Evolutionary conservation across 1,284 basidiomycete genomes (phyloP), one percentile per base, ranked within the genome.

Genomic region (Melampsora abietis-canadensis): DNA sequence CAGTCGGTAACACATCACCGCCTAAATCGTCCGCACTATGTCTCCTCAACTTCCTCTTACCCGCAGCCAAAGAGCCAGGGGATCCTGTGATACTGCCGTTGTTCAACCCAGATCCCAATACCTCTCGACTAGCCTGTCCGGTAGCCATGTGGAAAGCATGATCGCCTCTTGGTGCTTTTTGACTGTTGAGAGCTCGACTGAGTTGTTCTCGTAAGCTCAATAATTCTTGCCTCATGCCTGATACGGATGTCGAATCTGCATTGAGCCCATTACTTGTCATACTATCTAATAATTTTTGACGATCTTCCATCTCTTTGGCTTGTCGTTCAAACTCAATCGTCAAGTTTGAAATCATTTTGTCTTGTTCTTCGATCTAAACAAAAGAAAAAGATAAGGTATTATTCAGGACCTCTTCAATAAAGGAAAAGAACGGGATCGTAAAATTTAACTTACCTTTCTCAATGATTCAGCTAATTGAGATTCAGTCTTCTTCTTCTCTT

Each of bases 151-250:
- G 76, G 88, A 89, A 66, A 91, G 84, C 40, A 85, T 85, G 65
- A 90, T 89, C 24, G 87, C 87, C 65, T 14, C 72, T 48, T 34
- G 80, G 91, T 37, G 78, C 78, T 67, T 82, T 82, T 92, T 92
- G 78, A 94, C 86, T 5, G 95, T 92, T 80, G 93, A 75, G 93
- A 24, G 94, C 90, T 37, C 96, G 88, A 80, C 94, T 94, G 77
- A 98, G 88, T 82, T 98, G 95, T 81, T 98, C 96, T 76, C 93
- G 91, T 66, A 98, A 85, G 77, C 85, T 89, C 82, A 90, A 89
- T 77, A 98, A 89, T 85, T 99, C 96, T 78, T 88, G 90, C 82
- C 96, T 92, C 80, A 99, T 87, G 0, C 90, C 89, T 77, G 88
- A 85, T 76, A 98, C 92, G 34, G 94, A 90, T 3, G 79, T 78